A percentile compares a stretch with the other conserved stretches of the same genome.
Evolutionary conservation across 108 stramenopile genomes (phyloP).

Genomic region (Nitzschia sp.): DNA sequence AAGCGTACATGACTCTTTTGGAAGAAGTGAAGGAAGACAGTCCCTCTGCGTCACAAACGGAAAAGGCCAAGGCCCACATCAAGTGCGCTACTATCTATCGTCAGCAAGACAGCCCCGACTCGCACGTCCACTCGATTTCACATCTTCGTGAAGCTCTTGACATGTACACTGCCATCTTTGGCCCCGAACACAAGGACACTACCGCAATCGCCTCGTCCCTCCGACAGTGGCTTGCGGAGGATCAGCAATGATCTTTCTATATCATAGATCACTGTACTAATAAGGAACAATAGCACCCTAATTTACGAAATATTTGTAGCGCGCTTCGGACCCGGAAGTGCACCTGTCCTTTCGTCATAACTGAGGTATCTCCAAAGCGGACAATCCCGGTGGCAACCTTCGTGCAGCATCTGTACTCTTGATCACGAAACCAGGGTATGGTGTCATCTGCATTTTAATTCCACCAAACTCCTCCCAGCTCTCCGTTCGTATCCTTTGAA

Average conservation of each 20-base stretch:
- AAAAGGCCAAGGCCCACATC: conserved; percentile 87
- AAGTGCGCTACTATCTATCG: conserved; percentile 90
- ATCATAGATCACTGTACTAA: background rate
- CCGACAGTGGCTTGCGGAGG: conserved; percentile 81
- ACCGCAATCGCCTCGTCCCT: conserved; percentile 82
- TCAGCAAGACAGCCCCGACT: conserved; percentile 58
- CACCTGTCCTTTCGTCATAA: no score
- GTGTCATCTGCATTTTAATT: no score
- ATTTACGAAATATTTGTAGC: no score
- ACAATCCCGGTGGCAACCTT: no score
- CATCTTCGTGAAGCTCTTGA: conserved; percentile 83
- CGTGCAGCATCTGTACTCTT: no score
- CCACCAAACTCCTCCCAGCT: no score
- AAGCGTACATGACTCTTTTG: conserved; percentile 70
- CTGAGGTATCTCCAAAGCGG: no score
- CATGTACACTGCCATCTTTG: conserved; percentile 88
- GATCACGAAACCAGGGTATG: no score
- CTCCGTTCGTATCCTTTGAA: no score
- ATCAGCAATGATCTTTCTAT: conserved; percentile 33
- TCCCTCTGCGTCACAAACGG: conserved; percentile 73
- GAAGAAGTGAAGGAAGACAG: conserved; percentile 74
- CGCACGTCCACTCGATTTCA: conserved; percentile 68
- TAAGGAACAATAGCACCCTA: background rate
- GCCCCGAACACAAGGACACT: conserved; percentile 83
- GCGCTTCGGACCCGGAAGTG: no score